Evolutionary conservation across 2,329 filamentous ascomycete genomes (phyloP).

Genomic region (Penicillium sp.): DNA sequence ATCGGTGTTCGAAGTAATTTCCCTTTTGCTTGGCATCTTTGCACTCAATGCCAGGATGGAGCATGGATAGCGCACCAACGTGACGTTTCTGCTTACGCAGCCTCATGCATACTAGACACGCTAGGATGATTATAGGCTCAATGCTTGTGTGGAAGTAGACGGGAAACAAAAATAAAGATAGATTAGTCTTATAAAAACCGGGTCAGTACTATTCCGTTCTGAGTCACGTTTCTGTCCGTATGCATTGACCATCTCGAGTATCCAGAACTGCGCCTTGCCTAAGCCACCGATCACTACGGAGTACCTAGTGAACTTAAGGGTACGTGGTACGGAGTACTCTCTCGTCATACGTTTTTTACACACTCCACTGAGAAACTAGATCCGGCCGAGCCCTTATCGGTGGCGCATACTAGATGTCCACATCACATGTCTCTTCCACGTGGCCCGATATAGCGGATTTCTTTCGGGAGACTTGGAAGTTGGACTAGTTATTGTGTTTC

Average conservation of each 20-base stretch:
- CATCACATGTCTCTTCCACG: not conserved
- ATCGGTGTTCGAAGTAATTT: constrained; percentile 10
- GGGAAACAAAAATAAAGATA: not conserved
- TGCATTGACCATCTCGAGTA: not conserved
- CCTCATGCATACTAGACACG: not conserved
- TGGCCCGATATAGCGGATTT: not conserved
- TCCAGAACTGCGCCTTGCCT: not conserved
- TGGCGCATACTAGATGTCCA: not conserved
- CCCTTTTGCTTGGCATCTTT: constrained; percentile 7
- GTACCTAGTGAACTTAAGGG: not conserved
- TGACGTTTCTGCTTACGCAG: constrained; percentile 28
- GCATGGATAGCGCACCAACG: constrained; percentile 2
- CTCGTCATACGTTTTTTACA: not conserved
- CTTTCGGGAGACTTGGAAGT: not conserved
- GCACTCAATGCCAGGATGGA: not conserved
- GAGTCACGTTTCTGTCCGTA: not conserved
- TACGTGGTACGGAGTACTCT: not conserved
- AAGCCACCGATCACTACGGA: not conserved
- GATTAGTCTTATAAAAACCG: not conserved
- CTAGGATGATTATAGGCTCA: not conserved
- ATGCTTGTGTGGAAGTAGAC: not conserved
- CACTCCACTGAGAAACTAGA: not conserved
- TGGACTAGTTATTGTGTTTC: not conserved
- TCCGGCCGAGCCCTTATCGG: not conserved
- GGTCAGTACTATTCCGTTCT: not conserved